phyloP scores from a whole-genome alignment of 164 flowering plant genomes.

The Pachysandra terminalis region DNA sequence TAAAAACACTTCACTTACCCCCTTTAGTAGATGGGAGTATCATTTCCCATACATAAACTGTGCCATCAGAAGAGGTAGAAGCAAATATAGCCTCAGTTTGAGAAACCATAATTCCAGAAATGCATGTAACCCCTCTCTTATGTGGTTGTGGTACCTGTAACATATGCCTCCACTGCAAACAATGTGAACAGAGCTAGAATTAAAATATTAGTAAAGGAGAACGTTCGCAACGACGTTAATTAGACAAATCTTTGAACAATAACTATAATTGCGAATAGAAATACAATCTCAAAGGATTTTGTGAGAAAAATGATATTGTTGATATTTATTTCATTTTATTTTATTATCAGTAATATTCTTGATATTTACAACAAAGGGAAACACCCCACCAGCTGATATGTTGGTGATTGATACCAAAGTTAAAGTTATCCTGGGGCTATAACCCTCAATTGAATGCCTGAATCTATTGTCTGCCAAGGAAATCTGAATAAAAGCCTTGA shows the following conservation, averaged over 20 bases:
- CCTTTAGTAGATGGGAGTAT: slow-evolving; percentile 43
- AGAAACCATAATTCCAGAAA: slow-evolving; percentile 65
- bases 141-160: slow-evolving; percentile 69
- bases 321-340: no score
- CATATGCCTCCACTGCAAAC: slow-evolving; percentile 73
- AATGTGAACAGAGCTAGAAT: slow-evolving; percentile 6
- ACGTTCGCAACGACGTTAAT: background rate
- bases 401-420: no score
- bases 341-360: no score
- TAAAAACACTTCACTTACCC: slow-evolving; percentile 41
- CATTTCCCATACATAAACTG: slow-evolving; percentile 68
- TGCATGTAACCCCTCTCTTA: slow-evolving; percentile 92
- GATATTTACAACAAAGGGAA: no score
- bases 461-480: no score
- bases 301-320: no score
- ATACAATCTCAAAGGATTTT: background rate
- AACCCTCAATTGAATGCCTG: no score
- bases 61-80: slow-evolving; percentile 85
- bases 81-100: slow-evolving; percentile 61
- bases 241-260: background rate
- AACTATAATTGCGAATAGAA: background rate
- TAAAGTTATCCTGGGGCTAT: no score
- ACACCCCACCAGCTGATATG: no score
- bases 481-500: no score
- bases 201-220: background rate